Percentiles rank a stretch among this genome's conserved stretches.
Conservation (phyloP, 2,329 filamentous ascomycete genomes). For the Macrophomina phaseolina region DNA sequence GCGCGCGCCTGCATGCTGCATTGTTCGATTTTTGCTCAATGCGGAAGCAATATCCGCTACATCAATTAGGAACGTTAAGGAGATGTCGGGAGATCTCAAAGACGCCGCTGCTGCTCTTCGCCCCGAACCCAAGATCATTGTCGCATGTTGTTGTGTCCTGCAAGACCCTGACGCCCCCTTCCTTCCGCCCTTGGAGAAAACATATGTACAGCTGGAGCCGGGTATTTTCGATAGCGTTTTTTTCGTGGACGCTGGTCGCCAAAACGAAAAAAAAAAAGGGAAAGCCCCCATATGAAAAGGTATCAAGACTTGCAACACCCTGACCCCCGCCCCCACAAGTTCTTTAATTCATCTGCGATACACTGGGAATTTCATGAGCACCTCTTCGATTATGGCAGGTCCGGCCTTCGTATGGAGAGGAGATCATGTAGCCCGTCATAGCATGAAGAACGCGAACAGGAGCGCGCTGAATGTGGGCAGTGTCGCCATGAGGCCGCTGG, state of each 20-base stretch:
- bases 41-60: constrained; percentile 8
- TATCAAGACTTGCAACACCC: constrained; percentile 19
- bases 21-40: not conserved
- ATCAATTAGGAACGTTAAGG: constrained; percentile 12
- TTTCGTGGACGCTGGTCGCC: constrained; percentile 4
- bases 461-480: constrained; percentile 10
- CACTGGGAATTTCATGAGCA: not conserved
- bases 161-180: constrained; percentile 20
- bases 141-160: constrained; percentile 5
- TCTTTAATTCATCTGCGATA: not conserved
- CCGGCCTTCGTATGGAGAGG: not conserved
- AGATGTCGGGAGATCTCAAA: constrained; percentile 14
- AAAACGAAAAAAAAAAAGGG: not conserved
- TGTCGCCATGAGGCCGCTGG: not conserved
- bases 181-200: not conserved
- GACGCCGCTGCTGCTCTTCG: constrained; percentile 9
- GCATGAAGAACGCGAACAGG: constrained; percentile 24
- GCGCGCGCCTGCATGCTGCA: not conserved
- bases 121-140: constrained; percentile 4
- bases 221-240: constrained; percentile 17
- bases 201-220: constrained; percentile 21
- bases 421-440: not conserved
- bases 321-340: not conserved
- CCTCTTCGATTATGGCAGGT: constrained; percentile 1
- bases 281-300: constrained; percentile 7